Conservation (phyloP, 352 stramenopile species). For the Phytophthora citricola region DNA sequence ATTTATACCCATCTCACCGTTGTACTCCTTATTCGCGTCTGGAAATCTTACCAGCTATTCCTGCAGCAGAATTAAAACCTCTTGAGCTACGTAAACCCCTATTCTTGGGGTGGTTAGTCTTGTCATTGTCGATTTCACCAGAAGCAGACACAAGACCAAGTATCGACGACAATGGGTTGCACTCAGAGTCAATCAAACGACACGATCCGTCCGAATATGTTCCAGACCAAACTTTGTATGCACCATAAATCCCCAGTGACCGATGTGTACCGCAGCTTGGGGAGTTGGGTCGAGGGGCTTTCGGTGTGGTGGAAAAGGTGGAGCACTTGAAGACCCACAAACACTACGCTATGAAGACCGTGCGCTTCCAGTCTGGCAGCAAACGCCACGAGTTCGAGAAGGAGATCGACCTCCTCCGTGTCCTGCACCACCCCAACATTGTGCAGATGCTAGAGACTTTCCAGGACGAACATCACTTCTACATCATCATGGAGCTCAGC, state of each 20-base stretch:
- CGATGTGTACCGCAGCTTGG: slow-evolving; percentile 56
- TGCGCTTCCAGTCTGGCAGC: slow-evolving; percentile 65
- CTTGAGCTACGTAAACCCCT: not conserved
- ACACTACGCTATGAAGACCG: slow-evolving; percentile 82
- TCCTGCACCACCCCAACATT: slow-evolving; percentile 83
- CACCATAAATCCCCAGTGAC: slow-evolving; percentile 66
- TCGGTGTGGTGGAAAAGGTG: slow-evolving; percentile 80
- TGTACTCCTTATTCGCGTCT: too few relatives aligned
- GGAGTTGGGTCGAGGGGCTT: slow-evolving; percentile 74
- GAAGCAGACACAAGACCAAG: too few relatives aligned
- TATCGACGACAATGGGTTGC: slow-evolving; percentile 56
- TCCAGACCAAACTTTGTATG: slow-evolving; percentile 81
- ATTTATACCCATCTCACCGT: too few relatives aligned
- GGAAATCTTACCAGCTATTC: slow-evolving; percentile 7
- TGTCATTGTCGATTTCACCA: slow-evolving; percentile 16
- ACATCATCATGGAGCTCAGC: slow-evolving; percentile 89
- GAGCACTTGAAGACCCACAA: slow-evolving; percentile 73
- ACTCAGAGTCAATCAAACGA: slow-evolving; percentile 66
- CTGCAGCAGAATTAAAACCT: not conserved
- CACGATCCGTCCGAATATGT: slow-evolving; percentile 63
- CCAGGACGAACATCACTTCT: slow-evolving; percentile 79
- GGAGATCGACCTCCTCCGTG: slow-evolving; percentile 79
- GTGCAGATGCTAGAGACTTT: slow-evolving; percentile 85
- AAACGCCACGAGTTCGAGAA: slow-evolving; percentile 79
- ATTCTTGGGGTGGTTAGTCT: slow-evolving; percentile 7